Percentiles rank a stretch among this genome's conserved stretches.
Conservation (phyloP, 2,329 filamentous ascomycete genomes). For the Stagonosporopsis cucurbitacearum region DNA sequence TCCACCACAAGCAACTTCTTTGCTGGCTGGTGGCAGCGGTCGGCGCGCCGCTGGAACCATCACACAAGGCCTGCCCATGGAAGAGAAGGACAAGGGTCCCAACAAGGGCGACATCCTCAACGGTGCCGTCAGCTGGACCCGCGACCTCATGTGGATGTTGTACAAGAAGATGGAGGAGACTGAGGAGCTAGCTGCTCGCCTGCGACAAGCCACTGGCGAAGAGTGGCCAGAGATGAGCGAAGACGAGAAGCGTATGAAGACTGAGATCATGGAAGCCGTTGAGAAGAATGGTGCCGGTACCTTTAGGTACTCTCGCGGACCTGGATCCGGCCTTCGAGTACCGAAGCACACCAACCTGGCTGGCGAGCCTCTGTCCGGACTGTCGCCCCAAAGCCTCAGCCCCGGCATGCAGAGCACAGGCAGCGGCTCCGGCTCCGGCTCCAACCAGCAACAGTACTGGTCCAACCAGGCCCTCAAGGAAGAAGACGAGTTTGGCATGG, state of each 20-base stretch:
- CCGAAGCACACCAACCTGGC: conserved; percentile 92
- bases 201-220: conserved; percentile 57
- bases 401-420: conserved; percentile 68
- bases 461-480: conserved; percentile 76
- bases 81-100: conserved; percentile 97
- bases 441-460: conserved; percentile 61
- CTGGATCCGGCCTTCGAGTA: conserved; percentile 85
- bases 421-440: conserved; percentile 64
- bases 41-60: conserved; percentile 84
- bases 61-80: conserved; percentile 87
- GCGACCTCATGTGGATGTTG: conserved; percentile 97
- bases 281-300: conserved; percentile 75
- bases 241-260: conserved; percentile 94
- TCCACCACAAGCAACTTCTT: conserved; percentile 80
- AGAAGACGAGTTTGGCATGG: conserved; percentile 90
- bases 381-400: conserved; percentile 64
- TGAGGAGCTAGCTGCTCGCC: conserved; percentile 76
- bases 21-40: conserved; percentile 83
- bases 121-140: conserved; percentile 94
- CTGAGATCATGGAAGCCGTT: conserved; percentile 86
- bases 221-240: conserved; percentile 66
- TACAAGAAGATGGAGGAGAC: conserved; percentile 89
- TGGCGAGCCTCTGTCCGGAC: conserved; percentile 71
- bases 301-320: conserved; percentile 84
- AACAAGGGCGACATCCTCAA: conserved; percentile 99